Evolutionary conservation across 176 grass and related monocot genomes (phyloP).

Genomic region (Rhynchospora pubera): DNA sequence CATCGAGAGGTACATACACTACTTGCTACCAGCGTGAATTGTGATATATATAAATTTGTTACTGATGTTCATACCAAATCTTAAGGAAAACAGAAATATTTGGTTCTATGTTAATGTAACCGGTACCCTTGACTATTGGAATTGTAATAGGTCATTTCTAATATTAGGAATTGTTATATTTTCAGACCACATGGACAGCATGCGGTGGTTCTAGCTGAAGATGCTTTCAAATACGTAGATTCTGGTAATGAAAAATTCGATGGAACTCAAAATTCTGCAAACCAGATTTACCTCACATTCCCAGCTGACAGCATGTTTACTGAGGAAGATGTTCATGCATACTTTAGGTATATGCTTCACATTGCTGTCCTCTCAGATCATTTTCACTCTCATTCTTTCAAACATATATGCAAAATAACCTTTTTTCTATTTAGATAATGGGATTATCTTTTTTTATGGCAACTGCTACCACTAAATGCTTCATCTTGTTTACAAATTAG

Average conservation of each 20-base stretch:
- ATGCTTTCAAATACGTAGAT: constrained; percentile 37
- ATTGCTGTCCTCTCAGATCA: background rate
- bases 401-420: background rate
- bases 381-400: background rate
- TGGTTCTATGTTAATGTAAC: background rate
- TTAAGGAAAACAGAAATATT: background rate
- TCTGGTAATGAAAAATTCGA: constrained; percentile 26
- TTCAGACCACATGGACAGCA: constrained; percentile 35
- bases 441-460: background rate
- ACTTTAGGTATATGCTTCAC: constrained; percentile 42
- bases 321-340: constrained; percentile 16
- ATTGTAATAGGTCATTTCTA: background rate
- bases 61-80: background rate
- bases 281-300: constrained; percentile 59
- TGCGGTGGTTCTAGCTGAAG: constrained; percentile 38
- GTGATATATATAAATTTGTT: constrained; percentile 8
- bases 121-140: background rate
- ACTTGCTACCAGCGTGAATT: background rate
- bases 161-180: background rate
- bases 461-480: background rate
- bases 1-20: constrained; percentile 32
- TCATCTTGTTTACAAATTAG: background rate
- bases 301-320: constrained; percentile 38
- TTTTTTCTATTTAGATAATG: background rate
- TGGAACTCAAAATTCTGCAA: background rate